Percentiles rank a stretch among this genome's conserved stretches.
Conservation (phyloP, 345 rosid genomes). For the Balakata baccata region DNA sequence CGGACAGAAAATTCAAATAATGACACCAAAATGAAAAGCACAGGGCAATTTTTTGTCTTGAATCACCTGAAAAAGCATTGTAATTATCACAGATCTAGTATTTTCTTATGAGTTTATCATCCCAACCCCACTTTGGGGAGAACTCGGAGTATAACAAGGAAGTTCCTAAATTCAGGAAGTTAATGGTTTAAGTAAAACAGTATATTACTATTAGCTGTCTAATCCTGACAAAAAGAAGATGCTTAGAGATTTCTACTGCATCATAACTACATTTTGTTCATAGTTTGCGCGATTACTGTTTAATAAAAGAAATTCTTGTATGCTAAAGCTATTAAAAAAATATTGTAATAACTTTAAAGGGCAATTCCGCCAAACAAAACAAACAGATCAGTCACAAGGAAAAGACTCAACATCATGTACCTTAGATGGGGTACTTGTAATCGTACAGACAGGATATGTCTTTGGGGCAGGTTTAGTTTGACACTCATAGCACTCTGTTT, state of each 20-base stretch:
- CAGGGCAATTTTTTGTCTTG: background rate
- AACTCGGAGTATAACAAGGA: too few species aligned
- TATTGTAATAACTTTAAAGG: background rate
- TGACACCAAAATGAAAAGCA: conserved; percentile 11
- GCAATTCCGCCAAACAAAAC: background rate
- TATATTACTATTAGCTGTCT: background rate
- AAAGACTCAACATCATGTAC: conserved; percentile 31
- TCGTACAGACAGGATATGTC: conserved; percentile 97
- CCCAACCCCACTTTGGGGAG: too few species aligned
- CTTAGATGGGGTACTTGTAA: conserved; percentile 98
- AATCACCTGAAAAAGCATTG: conserved; percentile 2
- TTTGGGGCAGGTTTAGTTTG: conserved; percentile 94
- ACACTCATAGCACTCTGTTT: conserved; percentile 95
- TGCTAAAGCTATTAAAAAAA: background rate
- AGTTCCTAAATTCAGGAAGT: background rate
- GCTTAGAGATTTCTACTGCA: background rate
- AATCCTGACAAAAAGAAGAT: background rate
- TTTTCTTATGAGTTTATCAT: too few species aligned
- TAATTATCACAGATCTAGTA: too few species aligned
- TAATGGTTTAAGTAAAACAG: background rate
- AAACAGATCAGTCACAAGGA: background rate
- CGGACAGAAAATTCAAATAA: conserved; percentile 54
- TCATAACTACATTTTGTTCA: background rate
- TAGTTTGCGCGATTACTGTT: background rate
- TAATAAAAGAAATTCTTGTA: background rate